Base-by-base conservation (phyloP, 2,329 filamentous ascomycete genomes). In the Pyrenophora teres region DNA sequence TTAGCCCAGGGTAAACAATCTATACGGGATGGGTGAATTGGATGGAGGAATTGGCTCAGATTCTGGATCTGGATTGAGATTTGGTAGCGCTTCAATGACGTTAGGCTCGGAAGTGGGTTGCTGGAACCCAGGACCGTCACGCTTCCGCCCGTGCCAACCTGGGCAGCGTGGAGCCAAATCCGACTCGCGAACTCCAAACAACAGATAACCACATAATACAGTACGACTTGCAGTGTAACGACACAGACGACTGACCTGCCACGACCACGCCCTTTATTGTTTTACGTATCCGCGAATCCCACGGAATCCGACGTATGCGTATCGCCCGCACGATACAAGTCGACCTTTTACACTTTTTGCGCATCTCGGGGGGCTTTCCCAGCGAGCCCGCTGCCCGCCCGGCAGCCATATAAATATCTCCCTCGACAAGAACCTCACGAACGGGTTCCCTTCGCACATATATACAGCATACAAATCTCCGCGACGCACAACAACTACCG, bases 81-180 rank as follows among this genome's bases (percentile, higher is more conserved):
- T 60, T 49, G 56, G 57, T 57, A 54, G 60, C 56, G 53, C 3
- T 50, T 58, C 44, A 49, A 62, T 67, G 64, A 63, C 63, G 66
- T 62, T 62, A 60, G 54, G 54, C 56, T 57, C 51, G 50, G 30
- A 40, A 44, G 50, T 45, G 50, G 46, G 41, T 27, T 30, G 27
- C 7, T 30, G 27, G 27, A 13, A 21, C 19, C 27, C 10, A 30
- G 27, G 27, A 13, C 27, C 27, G 27, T 30, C 27, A 30, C 39
- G 37, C 25, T 40, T 46, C 38, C 40, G 55, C 46, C 57, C 59
- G 61, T 60, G 55, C 56, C 40, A 64, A 50, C 56, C 57, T n/a
- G n/a, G n/a, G n/a, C 58, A 57, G 65, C 57, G 40, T 58, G 27
- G 9, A 30, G 7, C 27, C 27, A 30, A 30, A 13, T 10, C 27